Evolutionary conservation across 257 asterid species (phyloP).

Genomic region (Striga asiatica): DNA sequence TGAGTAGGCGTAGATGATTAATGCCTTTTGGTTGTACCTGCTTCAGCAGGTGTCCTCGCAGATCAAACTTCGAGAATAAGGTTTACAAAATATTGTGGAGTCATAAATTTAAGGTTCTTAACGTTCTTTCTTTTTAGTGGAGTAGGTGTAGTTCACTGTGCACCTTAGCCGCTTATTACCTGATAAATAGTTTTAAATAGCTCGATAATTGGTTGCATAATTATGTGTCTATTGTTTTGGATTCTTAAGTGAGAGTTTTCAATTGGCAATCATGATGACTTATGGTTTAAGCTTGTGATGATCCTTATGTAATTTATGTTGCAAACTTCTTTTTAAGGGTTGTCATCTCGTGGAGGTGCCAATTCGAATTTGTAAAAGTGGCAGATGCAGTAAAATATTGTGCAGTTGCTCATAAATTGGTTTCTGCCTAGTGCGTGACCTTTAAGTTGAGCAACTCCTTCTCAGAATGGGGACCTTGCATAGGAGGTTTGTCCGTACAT

Average conservation of each 20-base stretch:
- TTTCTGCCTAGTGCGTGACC: constrained; percentile 42
- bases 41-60: constrained; percentile 18
- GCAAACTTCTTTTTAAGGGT: constrained; percentile 24
- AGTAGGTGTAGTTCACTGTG: not conserved
- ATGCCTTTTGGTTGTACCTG: constrained; percentile 14
- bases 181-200: constrained; percentile 1
- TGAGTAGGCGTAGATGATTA: constrained; percentile 10
- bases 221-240: not conserved
- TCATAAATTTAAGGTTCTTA: not conserved
- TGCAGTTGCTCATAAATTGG: constrained; percentile 40
- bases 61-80: constrained; percentile 15
- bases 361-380: constrained; percentile 19
- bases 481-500: constrained; percentile 49
- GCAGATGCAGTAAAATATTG: constrained; percentile 28
- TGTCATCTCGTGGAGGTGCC: constrained; percentile 19
- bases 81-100: no score
- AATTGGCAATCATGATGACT: constrained; percentile 5
- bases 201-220: not conserved
- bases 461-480: constrained; percentile 68
- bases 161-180: no score
- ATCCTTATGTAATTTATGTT: not conserved
- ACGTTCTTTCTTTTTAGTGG: not conserved
- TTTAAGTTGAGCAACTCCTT: constrained; percentile 43
- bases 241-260: not conserved
- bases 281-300: not conserved